A percentile compares a stretch with the other conserved stretches of the same genome.
Conservation (phyloP, 2,329 filamentous ascomycete species). For the Boeremia lycopersici region DNA sequence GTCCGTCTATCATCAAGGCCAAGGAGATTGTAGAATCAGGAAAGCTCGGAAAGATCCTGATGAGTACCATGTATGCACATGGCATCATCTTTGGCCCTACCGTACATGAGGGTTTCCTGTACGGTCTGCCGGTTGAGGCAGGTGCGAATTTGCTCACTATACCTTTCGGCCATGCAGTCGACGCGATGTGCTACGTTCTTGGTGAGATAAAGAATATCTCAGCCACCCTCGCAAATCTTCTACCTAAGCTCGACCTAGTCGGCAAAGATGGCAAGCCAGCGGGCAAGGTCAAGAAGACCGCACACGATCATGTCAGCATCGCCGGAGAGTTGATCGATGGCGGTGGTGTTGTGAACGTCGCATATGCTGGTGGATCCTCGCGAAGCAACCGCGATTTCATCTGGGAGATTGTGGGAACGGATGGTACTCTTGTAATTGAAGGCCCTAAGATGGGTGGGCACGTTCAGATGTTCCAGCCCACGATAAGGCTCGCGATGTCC, state of each 20-base stretch:
- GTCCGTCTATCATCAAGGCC: constrained; percentile 50
- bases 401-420: constrained; percentile 49
- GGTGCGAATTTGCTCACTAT: constrained; percentile 53
- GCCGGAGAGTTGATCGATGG: constrained; percentile 29
- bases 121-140: constrained; percentile 56
- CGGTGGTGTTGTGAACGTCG: constrained; percentile 32
- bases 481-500: constrained; percentile 36
- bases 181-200: constrained; percentile 39
- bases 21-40: constrained; percentile 52
- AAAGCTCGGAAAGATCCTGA: constrained; percentile 52
- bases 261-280: constrained; percentile 25
- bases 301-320: constrained; percentile 37
- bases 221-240: constrained; percentile 33
- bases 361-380: constrained; percentile 27
- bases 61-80: constrained; percentile 39
- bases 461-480: constrained; percentile 53
- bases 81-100: constrained; percentile 30
- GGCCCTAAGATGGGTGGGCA: constrained; percentile 31
- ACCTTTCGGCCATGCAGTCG: constrained; percentile 46
- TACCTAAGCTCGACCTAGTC: constrained; percentile 27
- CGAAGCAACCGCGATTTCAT: constrained; percentile 35
- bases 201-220: constrained; percentile 35
- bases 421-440: constrained; percentile 42
- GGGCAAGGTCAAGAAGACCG: constrained; percentile 30
- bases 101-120: constrained; percentile 44